A percentile compares a stretch with the other conserved stretches of the same genome.
Conservation (phyloP, 176 grass and related monocot genomes). For the Saccharum spontaneum region DNA sequence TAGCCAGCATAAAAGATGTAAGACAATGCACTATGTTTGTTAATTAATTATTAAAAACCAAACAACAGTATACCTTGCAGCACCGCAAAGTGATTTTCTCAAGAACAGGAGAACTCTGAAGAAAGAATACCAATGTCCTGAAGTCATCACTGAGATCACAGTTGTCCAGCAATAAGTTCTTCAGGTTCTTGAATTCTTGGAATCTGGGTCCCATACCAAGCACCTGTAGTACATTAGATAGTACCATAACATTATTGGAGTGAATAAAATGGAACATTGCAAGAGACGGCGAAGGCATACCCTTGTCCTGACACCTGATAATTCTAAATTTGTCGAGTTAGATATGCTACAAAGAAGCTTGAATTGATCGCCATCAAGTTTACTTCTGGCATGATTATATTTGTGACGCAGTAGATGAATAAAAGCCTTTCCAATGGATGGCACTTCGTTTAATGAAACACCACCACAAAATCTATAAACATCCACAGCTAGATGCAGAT, state of each 20-base stretch:
- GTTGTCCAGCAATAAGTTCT: background rate
- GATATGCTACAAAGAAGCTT: background rate
- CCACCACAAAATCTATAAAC: rapidly evolving
- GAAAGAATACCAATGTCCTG: background rate
- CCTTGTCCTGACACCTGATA: background rate
- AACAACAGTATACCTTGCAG: background rate
- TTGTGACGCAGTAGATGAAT: background rate
- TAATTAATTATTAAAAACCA: background rate
- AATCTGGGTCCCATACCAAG: background rate
- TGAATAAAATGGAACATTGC: background rate
- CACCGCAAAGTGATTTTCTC: background rate
- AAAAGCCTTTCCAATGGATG: background rate
- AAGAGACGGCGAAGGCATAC: background rate
- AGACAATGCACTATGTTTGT: background rate
- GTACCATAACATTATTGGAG: background rate
- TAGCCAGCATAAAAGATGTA: background rate
- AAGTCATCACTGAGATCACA: background rate
- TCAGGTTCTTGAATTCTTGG: conserved; percentile 15
- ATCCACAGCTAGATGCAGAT: background rate
- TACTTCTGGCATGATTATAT: background rate
- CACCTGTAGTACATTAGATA: background rate
- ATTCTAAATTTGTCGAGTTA: background rate
- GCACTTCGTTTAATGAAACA: conserved; percentile 1
- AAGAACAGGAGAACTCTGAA: background rate
- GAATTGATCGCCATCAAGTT: background rate